phyloP scores from a whole-genome alignment of 306 rosid genomes.

The Castanea sativa region DNA sequence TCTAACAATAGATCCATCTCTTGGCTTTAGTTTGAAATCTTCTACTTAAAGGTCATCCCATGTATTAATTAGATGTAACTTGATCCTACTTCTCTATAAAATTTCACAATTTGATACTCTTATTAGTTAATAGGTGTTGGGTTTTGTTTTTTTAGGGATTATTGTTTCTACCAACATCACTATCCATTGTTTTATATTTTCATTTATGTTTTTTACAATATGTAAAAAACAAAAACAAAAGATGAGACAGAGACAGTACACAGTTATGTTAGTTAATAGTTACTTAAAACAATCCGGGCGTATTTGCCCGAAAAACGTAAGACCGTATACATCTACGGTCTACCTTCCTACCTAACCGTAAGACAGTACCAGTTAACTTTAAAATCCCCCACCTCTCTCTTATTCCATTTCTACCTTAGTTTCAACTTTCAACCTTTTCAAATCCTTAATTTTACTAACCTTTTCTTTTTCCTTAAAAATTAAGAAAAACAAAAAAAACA shows the following conservation, averaged over 20 bases:
- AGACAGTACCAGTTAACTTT: no score
- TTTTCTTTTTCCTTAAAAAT: no score
- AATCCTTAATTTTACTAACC: neutral
- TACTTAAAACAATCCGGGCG: slow-evolving; percentile 1
- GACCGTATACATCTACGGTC: slow-evolving; percentile 4
- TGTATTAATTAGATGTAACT: no score
- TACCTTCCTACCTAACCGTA: neutral
- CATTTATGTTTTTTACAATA: neutral
- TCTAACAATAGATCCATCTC: no score
- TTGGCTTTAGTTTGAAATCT: no score
- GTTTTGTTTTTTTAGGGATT: no score
- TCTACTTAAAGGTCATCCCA: no score
- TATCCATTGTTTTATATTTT: neutral
- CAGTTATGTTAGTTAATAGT: neutral
- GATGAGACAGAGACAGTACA: neutral
- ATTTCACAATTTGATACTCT: no score
- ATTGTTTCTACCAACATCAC: no score
- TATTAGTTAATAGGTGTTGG: no score
- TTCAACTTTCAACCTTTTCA: neutral
- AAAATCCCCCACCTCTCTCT: neutral
- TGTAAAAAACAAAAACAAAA: neutral
- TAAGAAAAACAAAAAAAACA: neutral
- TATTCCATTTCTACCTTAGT: neutral
- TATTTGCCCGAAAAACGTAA: slow-evolving; percentile 14
- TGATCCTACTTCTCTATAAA: no score